Conservation (phyloP, 352 stramenopile species). For the Phytophthora chlamydospora region DNA sequence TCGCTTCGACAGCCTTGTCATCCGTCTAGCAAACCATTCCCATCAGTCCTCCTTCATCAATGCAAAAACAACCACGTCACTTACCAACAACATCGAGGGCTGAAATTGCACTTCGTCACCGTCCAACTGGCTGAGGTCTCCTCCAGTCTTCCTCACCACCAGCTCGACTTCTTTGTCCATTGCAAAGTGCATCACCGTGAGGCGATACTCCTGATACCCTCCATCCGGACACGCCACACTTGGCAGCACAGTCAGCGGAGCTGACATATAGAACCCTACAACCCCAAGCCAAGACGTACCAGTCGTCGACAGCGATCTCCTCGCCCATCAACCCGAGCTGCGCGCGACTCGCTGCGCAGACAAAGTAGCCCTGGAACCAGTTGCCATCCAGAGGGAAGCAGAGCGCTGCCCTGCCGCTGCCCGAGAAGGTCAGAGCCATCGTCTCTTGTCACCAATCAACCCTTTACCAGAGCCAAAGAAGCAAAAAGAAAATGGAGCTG, state of each 20-base stretch:
- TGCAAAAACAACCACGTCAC: constrained; percentile 8
- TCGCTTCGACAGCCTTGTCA: constrained; percentile 55
- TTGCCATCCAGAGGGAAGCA: constrained; percentile 57
- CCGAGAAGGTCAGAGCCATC: constrained; percentile 36
- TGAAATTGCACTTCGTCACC: constrained; percentile 53
- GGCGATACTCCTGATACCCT: constrained; percentile 66
- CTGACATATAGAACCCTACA: not conserved
- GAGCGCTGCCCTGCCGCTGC: constrained; percentile 47
- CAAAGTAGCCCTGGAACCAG: constrained; percentile 80
- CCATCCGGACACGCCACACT: constrained; percentile 68
- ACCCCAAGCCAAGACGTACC: constrained; percentile 28
- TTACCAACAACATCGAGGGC: constrained; percentile 42
- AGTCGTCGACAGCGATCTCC: constrained; percentile 70
- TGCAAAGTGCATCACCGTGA: constrained; percentile 69
- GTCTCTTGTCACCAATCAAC: constrained; percentile 25
- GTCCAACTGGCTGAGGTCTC: constrained; percentile 60
- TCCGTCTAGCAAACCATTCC: constrained; percentile 45
- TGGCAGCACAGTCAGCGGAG: not conserved
- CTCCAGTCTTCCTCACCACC: constrained; percentile 63
- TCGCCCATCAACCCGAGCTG: constrained; percentile 67
- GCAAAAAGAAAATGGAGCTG: constrained; percentile 36
- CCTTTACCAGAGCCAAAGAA: constrained; percentile 1
- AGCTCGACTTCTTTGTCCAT: constrained; percentile 43
- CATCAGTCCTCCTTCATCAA: not conserved
- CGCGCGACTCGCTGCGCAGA: constrained; percentile 35